These are phyloP conservation scores for Tribonema minus DNA, from an alignment of 108 stramenopile genomes.

Conservation along the genomic window DNA sequence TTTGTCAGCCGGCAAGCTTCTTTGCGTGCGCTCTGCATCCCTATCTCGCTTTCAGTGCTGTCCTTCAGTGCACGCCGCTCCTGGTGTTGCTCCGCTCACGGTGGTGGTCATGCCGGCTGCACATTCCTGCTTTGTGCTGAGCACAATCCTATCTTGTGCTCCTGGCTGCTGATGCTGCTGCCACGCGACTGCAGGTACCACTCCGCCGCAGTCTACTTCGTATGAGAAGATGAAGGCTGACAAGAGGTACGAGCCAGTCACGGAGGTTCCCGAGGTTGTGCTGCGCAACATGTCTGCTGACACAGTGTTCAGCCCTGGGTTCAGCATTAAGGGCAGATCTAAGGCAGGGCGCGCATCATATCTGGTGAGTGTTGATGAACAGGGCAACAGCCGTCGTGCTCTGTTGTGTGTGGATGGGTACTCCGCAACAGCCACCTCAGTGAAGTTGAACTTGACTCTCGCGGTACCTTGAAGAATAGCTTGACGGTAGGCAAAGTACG, in stretches of 20 bases:
- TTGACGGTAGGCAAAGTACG: background rate
- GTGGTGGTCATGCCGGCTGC: no score
- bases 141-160: no score
- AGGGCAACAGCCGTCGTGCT: background rate
- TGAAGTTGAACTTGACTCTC: background rate
- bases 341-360: constrained; percentile 33
- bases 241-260: constrained; percentile 24
- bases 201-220: constrained; percentile 14
- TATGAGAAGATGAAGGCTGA: constrained; percentile 39
- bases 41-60: no score
- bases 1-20: no score
- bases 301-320: constrained; percentile 38
- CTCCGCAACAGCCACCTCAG: background rate
- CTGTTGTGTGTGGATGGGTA: background rate
- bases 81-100: no score
- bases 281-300: constrained; percentile 1
- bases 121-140: no score
- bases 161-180: no score
- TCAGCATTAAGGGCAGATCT: constrained; percentile 42
- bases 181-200: constrained; percentile 2
- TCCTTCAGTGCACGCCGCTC: no score
- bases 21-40: no score
- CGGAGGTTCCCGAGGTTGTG: constrained; percentile 22
- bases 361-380: constrained; percentile 13
- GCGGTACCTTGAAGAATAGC: background rate